Evolutionary conservation across 2,329 filamentous ascomycete genomes (phyloP).

Genomic region (Paecilomyces fulvus): DNA sequence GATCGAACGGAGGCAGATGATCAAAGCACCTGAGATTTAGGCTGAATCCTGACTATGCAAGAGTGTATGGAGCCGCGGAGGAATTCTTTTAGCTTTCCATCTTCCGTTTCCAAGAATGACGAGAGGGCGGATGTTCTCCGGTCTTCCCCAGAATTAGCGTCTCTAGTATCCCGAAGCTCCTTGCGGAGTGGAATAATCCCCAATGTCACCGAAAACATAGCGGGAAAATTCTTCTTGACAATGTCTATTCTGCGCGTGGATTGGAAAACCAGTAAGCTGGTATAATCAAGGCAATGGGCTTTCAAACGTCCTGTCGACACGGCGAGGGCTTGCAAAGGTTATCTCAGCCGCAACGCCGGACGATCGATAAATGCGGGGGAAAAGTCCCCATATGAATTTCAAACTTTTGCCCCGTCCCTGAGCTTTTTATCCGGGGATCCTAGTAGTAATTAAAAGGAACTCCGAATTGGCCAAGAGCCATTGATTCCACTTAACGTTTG

Average conservation of each 20-base stretch:
- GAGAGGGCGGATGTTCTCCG: background rate
- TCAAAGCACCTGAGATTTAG: background rate
- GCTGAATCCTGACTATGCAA: background rate
- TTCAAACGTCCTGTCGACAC: too few species aligned
- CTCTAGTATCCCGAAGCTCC: background rate
- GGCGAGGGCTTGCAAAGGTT: too few species aligned
- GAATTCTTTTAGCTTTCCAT: background rate
- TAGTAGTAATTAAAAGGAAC: background rate
- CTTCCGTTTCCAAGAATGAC: background rate
- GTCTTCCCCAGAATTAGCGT: background rate
- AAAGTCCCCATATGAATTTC: background rate
- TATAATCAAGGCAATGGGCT: background rate
- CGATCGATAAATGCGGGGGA: background rate
- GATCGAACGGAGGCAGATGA: background rate
- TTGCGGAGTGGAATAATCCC: background rate
- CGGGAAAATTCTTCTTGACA: background rate
- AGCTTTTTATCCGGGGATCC: background rate
- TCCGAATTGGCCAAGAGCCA: background rate
- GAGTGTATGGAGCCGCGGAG: background rate
- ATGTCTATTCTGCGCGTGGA: background rate
- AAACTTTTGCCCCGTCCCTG: background rate
- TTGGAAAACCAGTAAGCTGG: background rate
- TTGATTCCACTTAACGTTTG: background rate
- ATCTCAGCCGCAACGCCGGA: background rate
- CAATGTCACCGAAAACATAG: background rate